Evolutionary conservation across 2,329 filamentous ascomycete species (phyloP), one percentile per base, ranked within the genome.

Genomic region (Trichophyton schoenleinii): DNA sequence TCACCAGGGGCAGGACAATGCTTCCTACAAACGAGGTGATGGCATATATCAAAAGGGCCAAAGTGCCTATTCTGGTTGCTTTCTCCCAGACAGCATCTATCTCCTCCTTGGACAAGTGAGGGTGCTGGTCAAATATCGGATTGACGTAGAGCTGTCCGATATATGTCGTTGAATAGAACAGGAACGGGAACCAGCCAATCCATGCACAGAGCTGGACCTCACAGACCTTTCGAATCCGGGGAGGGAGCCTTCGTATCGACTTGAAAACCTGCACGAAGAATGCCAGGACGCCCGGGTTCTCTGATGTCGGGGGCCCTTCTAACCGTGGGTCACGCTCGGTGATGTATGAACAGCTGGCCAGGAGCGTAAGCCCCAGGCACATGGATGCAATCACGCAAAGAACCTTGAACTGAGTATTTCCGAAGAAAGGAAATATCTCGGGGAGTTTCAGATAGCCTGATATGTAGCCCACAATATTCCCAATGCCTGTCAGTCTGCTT

Each of bases 161-260:
- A 72, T 94, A 97, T 18, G 90, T 95, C 0, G 91, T 95, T 3
- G 90, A 90, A 77, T 97, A 97, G 76, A 95, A 96, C 2, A 97
- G 80, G 72, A 96, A 91, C 0, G 91, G 91, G 69, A 96, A 97
- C 84, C 92, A 96, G 59, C 90, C 92, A 61, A 96, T 86, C 91
- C 91, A 97, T 3, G 90, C 89, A 63, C 86, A 91, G 67, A 92
- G 84, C 71, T 94, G 88, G 0, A 91, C 87, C 65, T 85, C 77
- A 70, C 91, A 96, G 42, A 96, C 89, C 65, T 84, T 86, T 64
- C 82, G 82, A 65, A 94, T 90, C 73, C 95, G 91, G 0, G 86
- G 86, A 0, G 92, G 91, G 5, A 97, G 79, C 44, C 85, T 82
- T 68, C 81, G 84, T 65, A 96, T 87, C 0, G 91, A 91, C 57